phyloP scores from a whole-genome alignment of 1,284 basidiomycete genomes.

The Sanguinoderma infundibulare region DNA sequence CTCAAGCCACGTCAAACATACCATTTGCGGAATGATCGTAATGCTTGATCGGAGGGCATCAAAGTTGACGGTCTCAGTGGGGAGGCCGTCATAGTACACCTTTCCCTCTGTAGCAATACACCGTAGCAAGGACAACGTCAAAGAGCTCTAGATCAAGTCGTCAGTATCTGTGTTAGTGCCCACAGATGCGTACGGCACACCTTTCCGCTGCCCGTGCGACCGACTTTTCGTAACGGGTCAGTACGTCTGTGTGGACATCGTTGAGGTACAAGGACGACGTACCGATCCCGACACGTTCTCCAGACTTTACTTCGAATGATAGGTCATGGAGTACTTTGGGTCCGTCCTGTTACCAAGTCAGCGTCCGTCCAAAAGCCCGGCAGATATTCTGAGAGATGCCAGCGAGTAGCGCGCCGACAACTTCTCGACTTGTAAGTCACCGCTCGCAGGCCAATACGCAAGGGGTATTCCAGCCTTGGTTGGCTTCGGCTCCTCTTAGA shows the following conservation, averaged over 20 bases:
- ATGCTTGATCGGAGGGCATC: constrained; percentile 56
- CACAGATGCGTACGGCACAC: too few species aligned
- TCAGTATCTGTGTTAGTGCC: not conserved
- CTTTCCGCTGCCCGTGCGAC: constrained; percentile 61
- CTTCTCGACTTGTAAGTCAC: constrained; percentile 65
- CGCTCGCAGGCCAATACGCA: constrained; percentile 82
- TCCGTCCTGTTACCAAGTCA: constrained; percentile 35
- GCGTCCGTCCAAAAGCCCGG: too few species aligned
- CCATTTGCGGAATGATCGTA: constrained; percentile 52
- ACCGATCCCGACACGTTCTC: constrained; percentile 62
- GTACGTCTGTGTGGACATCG: not conserved
- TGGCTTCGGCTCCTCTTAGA: constrained; percentile 70
- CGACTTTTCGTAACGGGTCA: constrained; percentile 38
- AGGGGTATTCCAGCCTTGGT: constrained; percentile 59
- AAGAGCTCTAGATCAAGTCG: constrained; percentile 31
- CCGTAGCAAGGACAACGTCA: constrained; percentile 46
- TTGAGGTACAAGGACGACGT: constrained; percentile 37
- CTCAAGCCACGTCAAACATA: constrained; percentile 20
- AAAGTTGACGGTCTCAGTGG: constrained; percentile 56
- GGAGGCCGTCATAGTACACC: constrained; percentile 41
- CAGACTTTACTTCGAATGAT: constrained; percentile 50
- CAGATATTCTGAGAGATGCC: constrained; percentile 15
- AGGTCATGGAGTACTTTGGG: constrained; percentile 50
- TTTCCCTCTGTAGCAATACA: constrained; percentile 53
- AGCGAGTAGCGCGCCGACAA: constrained; percentile 61